These are phyloP conservation scores for Aspergillus cavernicola DNA, from an alignment of 495 filamentous ascomycete species.

Conservation along the genomic window DNA sequence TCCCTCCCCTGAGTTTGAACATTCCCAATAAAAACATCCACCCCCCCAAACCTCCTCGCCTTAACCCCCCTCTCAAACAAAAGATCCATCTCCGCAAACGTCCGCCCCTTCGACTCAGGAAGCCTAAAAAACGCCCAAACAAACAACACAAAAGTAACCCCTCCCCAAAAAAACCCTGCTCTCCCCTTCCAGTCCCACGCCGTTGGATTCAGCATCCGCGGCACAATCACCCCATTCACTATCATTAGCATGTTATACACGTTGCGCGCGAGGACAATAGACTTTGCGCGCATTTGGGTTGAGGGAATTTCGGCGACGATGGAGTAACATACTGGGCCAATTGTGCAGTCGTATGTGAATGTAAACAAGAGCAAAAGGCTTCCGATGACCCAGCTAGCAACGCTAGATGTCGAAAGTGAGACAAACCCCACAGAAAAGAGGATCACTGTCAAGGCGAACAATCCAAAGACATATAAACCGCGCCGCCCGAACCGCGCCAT, in stretches of 20 bases:
- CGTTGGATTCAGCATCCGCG: constrained; percentile 12
- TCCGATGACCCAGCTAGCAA: constrained; percentile 6
- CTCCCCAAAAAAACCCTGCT: constrained; percentile 10
- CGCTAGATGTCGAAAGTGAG: background rate
- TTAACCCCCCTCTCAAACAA: constrained; percentile 4
- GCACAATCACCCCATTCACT: constrained; percentile 13
- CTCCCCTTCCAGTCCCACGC: constrained; percentile 9
- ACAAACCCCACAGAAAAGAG: constrained; percentile 1
- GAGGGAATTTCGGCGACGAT: constrained; percentile 7
- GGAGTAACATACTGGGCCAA: constrained; percentile 7
- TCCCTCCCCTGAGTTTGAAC: background rate
- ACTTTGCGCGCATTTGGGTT: constrained; percentile 8
- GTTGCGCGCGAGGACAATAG: constrained; percentile 7
- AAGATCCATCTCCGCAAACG: constrained; percentile 12
- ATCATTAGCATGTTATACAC: constrained; percentile 13
- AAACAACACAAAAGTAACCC: background rate
- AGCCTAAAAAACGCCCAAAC: constrained; percentile 2
- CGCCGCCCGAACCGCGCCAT: constrained; percentile 9
- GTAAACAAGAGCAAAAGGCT: constrained; percentile 4
- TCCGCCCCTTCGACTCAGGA: constrained; percentile 4
- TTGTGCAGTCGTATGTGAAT: constrained; percentile 10
- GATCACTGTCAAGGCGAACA: background rate
- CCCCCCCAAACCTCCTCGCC: background rate
- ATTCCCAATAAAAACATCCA: background rate
- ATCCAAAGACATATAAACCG: background rate